These are phyloP conservation scores for Agaricus bisporus DNA, from an alignment of 768 basidiomycete genomes.

Conservation along the genomic window DNA sequence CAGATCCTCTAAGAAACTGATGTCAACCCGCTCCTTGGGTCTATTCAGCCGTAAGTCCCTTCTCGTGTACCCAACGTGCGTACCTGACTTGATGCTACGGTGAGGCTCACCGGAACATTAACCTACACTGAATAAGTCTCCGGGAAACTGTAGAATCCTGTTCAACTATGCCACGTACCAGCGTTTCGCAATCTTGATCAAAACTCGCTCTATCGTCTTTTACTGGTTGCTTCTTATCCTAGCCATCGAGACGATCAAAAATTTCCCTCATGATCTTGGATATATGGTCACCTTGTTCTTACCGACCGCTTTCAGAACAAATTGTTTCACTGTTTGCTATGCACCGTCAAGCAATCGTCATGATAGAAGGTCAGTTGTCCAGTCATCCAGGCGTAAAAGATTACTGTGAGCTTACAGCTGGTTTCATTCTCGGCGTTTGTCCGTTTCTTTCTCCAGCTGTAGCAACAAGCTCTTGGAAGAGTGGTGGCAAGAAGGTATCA, in stretches of 20 bases:
- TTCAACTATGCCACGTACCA: background rate
- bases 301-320: background rate
- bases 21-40: slow-evolving; percentile 1
- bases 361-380: background rate
- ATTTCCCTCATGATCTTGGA: background rate
- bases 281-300: background rate
- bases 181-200: slow-evolving; percentile 3
- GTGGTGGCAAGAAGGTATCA: background rate
- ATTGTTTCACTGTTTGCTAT: slow-evolving; percentile 2
- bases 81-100: background rate
- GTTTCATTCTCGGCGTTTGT: too few relatives aligned
- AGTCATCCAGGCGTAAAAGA: background rate
- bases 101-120: slow-evolving; percentile 1
- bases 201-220: background rate
- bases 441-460: background rate
- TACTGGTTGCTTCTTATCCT: slow-evolving; percentile 1
- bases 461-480: background rate
- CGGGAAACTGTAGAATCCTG: too few relatives aligned
- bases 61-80: background rate
- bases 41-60: background rate
- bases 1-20: slow-evolving; percentile 7
- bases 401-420: background rate
- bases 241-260: background rate
- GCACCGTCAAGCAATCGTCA: background rate
- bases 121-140: background rate